Evolutionary conservation across 768 basidiomycete species (phyloP).

Genomic region (Tylopilus balloui): DNA sequence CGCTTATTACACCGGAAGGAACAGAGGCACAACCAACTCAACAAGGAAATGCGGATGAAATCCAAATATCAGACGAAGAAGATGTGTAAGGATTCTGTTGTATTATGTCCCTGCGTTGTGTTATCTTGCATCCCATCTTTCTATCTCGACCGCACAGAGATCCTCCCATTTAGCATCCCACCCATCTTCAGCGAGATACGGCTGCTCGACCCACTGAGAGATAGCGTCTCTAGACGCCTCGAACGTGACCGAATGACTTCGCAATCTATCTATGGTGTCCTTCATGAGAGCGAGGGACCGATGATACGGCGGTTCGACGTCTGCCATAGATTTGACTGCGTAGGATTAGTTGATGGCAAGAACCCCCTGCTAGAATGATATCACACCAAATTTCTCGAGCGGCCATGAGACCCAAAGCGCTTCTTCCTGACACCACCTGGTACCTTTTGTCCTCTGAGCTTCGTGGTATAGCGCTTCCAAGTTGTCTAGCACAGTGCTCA

Average conservation of each 20-base stretch:
- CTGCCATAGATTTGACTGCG: conserved; percentile 52
- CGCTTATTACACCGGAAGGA: conserved; percentile 37
- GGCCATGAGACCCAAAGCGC: conserved; percentile 83
- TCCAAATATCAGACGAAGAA: conserved; percentile 84
- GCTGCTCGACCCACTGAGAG: conserved; percentile 65
- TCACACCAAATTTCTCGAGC: conserved; percentile 69
- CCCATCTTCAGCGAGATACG: conserved; percentile 58
- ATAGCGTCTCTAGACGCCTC: conserved; percentile 62
- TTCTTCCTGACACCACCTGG: conserved; percentile 64
- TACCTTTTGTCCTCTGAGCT: conserved; percentile 67
- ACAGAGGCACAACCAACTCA: conserved; percentile 30
- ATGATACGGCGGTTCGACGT: conserved; percentile 60
- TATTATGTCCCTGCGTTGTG: conserved; percentile 14
- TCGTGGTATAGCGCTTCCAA: conserved; percentile 64
- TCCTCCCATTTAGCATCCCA: conserved; percentile 79
- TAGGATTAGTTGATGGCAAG: not conserved
- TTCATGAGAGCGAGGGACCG: conserved; percentile 56
- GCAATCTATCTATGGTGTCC: conserved; percentile 52
- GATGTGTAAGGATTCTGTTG: conserved; percentile 41
- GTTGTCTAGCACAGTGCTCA: conserved; percentile 59
- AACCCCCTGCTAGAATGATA: not conserved
- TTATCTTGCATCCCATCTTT: conserved; percentile 53
- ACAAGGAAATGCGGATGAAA: conserved; percentile 69
- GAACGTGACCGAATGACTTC: conserved; percentile 64
- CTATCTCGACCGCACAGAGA: conserved; percentile 70